Evolutionary conservation across 352 stramenopile genomes (phyloP), one percentile per base, ranked within the genome.

Genomic region (Globisporangium solare): DNA sequence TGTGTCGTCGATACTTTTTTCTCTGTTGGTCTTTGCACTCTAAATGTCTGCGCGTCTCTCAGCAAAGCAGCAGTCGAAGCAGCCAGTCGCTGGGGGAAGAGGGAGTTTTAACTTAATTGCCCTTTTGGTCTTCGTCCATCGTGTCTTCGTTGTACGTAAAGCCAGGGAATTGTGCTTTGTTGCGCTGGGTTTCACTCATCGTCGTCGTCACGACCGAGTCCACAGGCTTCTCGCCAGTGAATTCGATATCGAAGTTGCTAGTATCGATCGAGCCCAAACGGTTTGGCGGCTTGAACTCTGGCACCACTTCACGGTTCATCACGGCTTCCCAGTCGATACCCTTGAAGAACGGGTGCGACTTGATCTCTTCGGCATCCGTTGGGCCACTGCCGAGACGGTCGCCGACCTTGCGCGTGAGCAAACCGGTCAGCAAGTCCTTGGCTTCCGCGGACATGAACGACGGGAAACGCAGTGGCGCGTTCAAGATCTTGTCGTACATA

Each of bases 401-500:
- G 24, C 73, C 69, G 41, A 96, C 85, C 66, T 97, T 96, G 51
- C 89, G 78, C 49, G 88, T 89, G 24, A 97, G 70, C 60, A 97
- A 64, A 27, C 79, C 76, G 15, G 74, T 88, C 24, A 97, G 73
- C 52, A 97, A 50, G 60, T 89, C 81, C 61, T 93, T 93, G 14
- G 89, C 89, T 63, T 96, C 83, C 31, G 82, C 81, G 31, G 84
- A 95, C 82, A 97, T 96, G 70, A 94, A 93, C n/a, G 82, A 92
- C 47, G 82, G 81, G 70, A 94, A 94, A 41, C 82, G 83, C 64
- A 97, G 72, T 46, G 87, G 60, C 49, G 87, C 88, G 69, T 95
- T 96, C 32, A 97, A 68, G 64, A 97, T 97, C 77, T 97, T 97
- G 72, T 97, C 85, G 73, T 97, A 97, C 90, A 97, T 97, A 43